Evolutionary conservation across 2,329 filamentous ascomycete genomes (phyloP), one percentile per base, ranked within the genome.

Genomic region (Tympanopsis confertula): DNA sequence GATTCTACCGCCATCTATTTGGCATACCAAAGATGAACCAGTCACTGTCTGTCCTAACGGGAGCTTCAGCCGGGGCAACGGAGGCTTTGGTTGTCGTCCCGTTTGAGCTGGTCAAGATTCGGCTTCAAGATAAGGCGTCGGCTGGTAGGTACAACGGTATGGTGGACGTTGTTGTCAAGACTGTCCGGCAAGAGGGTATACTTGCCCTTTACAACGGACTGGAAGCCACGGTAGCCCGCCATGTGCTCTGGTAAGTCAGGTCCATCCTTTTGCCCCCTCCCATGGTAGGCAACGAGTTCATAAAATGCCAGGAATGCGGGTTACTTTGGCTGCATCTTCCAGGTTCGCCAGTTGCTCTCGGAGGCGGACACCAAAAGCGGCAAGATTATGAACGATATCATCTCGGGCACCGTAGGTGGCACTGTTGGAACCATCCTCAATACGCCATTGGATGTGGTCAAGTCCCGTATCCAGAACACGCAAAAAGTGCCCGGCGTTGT

Each of bases 241-340:
- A 98, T 62, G 78, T 87, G 39, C 68, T 87, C 36, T 59, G 56
- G 55, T n/a, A 7, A 19, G 5, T n/a, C 14, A 5, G 15, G 13
- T 13, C 13, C 28, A 28, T 24, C 4, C 5, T 28, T n/a, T n/a
- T n/a, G n/a, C n/a, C n/a, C n/a, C n/a, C n/a, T n/a, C n/a, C n/a
- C n/a, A n/a, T n/a, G n/a, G 12, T 10, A 7, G 5, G 13, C 15
- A 36, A 20, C 18, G 18, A 33, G 26, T 20, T 35, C 14, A 5
- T 15, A 10, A 13, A 28, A 18, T 20, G 19, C 24, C 42, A 94
- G 88, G 88, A 95, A 95, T 63, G 78, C 84, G 12, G 89, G 88
- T 41, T 95, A 94, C 72, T 98, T 98, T 59, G 91, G 91, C 53
- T 93, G 87, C 63, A 98, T 98, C 59, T 94, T 93, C 78, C 91